A percentile compares a stretch with the other conserved stretches of the same genome.
phyloP scores from a whole-genome alignment of 306 rosid species.

The Adenanthera pavonina region DNA sequence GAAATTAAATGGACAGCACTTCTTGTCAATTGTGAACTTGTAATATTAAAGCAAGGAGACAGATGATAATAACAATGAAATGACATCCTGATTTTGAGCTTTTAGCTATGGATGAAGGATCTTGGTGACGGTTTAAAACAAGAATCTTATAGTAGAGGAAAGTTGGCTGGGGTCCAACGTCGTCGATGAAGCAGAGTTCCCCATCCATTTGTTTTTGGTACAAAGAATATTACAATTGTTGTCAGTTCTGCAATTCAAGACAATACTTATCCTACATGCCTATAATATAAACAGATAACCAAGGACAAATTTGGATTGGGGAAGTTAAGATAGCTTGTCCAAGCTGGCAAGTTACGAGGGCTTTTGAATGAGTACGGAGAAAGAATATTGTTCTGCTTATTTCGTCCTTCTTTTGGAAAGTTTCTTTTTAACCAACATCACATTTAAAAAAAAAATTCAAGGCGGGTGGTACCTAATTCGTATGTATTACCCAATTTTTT shows the following conservation, averaged over 20 bases:
- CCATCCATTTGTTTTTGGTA: not conserved
- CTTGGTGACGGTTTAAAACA: not conserved
- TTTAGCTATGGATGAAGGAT: not conserved
- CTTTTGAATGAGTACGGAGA: too few relatives aligned
- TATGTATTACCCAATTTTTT: too few relatives aligned
- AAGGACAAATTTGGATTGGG: too few relatives aligned
- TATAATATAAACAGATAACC: too few relatives aligned
- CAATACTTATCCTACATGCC: too few relatives aligned
- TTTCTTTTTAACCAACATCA: too few relatives aligned
- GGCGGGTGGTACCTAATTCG: too few relatives aligned
- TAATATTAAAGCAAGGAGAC: not conserved
- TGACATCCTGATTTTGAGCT: not conserved
- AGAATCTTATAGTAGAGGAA: not conserved
- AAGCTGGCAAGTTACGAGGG: too few relatives aligned
- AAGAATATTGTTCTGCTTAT: too few relatives aligned
- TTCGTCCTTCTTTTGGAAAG: too few relatives aligned
- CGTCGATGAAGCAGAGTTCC: not conserved
- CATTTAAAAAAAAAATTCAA: too few relatives aligned
- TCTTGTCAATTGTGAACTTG: not conserved
- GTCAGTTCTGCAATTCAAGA: not conserved
- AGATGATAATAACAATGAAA: constrained; percentile 28
- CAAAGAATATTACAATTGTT: not conserved
- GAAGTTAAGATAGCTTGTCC: too few relatives aligned
- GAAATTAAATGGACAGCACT: not conserved
- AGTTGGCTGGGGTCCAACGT: not conserved